Evolutionary conservation across 371 early-diverging fungal genomes (phyloP), one percentile per base, ranked within the genome.

Genomic region (Saksenaea oblongispora): DNA sequence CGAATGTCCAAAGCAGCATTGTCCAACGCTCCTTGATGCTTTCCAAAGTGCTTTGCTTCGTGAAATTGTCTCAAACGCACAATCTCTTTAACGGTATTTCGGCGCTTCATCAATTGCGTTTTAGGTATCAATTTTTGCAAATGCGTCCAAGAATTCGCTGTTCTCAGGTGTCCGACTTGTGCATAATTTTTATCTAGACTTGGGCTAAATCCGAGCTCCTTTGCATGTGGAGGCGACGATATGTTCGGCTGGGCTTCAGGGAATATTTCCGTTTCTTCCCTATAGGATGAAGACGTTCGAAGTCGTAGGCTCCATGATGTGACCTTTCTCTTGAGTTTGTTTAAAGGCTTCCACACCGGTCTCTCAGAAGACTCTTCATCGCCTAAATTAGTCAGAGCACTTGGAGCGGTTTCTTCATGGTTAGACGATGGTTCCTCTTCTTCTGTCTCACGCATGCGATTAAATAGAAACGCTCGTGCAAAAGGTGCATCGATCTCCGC

Each of bases 1-100:
- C 69, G 61, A 31, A 74, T 74, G 60, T 71, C 75, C 26, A 71
- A 26, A 26, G 72, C 72, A 18, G 72, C 75, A 41, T 74, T 63
- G 1, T 72, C 69, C 34, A 71, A 58, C 37, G 66, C 61, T 3
- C 63, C 72, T 7, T 69, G 72, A 0, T 66, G 61, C 8, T 63
- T 56, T 13, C 72, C 72, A 55, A 71, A 72, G 27, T 69, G 57
- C 54, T 74, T 71, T 2, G 69, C 72, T 18, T 62, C 51, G 26
- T 51, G 58, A 7, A 62, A 37, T n/a, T 34, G 36, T 8, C 67
- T 62, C 26, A 61, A 47, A 5, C 66, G 66, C 5, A 65, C 53
- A 3, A 47, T 22, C 10, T 47, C 51, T 47, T 22, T 47, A 22
- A 22, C 51, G 10, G 51, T 47, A 47, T 47, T 47, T 5, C 51